Evolutionary conservation across 2,329 filamentous ascomycete genomes (phyloP), one percentile per base, ranked within the genome.

Genomic region (Acephala macrosclerotiorum): DNA sequence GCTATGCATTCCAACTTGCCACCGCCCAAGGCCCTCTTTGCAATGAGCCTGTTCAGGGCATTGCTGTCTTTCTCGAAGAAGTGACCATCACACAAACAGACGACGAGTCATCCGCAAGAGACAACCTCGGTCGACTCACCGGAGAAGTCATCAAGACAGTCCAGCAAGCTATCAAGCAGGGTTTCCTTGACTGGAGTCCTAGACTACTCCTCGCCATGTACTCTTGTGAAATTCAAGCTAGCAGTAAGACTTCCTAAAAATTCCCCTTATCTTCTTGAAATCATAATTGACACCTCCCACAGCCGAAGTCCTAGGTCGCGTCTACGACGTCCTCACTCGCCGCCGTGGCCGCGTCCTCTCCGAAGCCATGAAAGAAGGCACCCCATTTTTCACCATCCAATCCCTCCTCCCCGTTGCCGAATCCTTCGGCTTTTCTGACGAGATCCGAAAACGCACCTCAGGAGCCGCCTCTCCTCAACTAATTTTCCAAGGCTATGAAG

Each of bases 131-230:
- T 73, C 91, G 94, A 2, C 83, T 98, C 0, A 98, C 94, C 0
- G 94, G 96, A 68, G 96, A 98, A 80, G 88, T 97, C 53, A 97
- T 99, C 81, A 94, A 94, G 78, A 91, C 92, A 0, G 89, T 95
- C 20, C 93, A 95, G 71, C 89, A 93, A 55, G 87, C 90, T n/a
- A 93, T 99, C 67, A 87, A 90, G 59, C 84, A 90, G 69, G 95
- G 90, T 25, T 97, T 98, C 83, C 83, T 97, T 20, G 96, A 98
- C 82, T 99, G 96, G 96, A 95, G 91, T 45, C 92, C 96, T 0
- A 89, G 96, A n/a, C 87, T 99, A 71, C 88, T 98, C 81, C 88
- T 99, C 53, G 96, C 96, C 60, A 98, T 98, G 93, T 99, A 99
- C 82, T 93, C 89, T 63, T 97, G 95, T 77, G 96, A 98, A 77